Base-by-base conservation (phyloP, 2,329 filamentous ascomycete species). In the Xylaria sp. region DNA sequence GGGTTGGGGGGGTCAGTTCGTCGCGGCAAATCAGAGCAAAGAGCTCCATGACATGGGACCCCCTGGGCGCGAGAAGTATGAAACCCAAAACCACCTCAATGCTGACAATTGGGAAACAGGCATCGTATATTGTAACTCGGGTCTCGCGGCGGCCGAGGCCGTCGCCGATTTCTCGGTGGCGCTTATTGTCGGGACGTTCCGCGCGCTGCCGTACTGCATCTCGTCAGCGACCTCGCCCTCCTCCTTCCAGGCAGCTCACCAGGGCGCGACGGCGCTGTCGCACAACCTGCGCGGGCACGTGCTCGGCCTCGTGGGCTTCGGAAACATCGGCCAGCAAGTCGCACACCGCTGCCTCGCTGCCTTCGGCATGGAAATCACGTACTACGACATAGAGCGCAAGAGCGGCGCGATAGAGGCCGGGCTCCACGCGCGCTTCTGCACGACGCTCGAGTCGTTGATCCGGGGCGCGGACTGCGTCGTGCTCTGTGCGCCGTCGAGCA, bases 81-180 rank as follows among this genome's bases (percentile, higher is more conserved):
- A 38, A 13, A 31, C 28, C 28, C 28, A 28, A 56, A 48, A 23
- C 33, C 2, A n/a, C 54, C 36, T 26, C 11, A 28, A 33, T 48
- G 67, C 28, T 59, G 4, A 65, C 53, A 6, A 38, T 15, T 13
- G n/a, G n/a, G 7, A 2, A 7, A 44, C 59, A 86, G 86, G 88
- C 44, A 87, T 92, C 70, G 80, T 90, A 60, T 93, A 93, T 80
- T 93, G 91, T 83, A 93, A 93, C 80, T 86, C 88, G 2, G 90
- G 90, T 1, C 85, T 88, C 1, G 90, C 91, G 0, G 90, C 90
- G 42, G 89, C 89, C 6, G 91, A 93, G 74, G 88, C 90, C 4
- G 91, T 93, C 1, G 90, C 91, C 59, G 92, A 93, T 78, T 88
- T 92, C 69, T 88, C 90, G 20, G 83, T 92, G 48, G 89, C 89